A percentile compares a stretch with the other conserved stretches of the same genome.
These are phyloP conservation scores for Pluteus cervinus DNA, from an alignment of 768 basidiomycete species.

Conservation along the genomic window DNA sequence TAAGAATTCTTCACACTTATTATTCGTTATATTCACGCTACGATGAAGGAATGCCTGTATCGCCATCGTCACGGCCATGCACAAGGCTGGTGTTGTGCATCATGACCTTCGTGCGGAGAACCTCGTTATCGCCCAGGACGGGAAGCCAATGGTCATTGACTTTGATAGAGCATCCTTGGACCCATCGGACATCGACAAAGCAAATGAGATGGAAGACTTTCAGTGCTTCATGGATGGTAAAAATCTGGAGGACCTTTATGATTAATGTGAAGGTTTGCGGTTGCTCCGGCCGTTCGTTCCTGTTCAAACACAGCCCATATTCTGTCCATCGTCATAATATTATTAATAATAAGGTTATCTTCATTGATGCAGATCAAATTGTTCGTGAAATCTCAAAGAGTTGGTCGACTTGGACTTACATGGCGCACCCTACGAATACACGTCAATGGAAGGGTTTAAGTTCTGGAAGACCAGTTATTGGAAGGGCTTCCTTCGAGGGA, in stretches of 20 bases:
- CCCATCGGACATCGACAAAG: too few species aligned
- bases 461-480: constrained; percentile 99
- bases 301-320: too few species aligned
- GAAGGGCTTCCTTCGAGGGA: constrained; percentile 79
- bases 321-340: too few species aligned
- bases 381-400: constrained; percentile 93
- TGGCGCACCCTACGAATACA: constrained; percentile 92
- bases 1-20: too few species aligned
- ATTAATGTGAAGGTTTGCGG: too few species aligned
- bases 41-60: background rate
- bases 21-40: too few species aligned
- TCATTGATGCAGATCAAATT: constrained; percentile 97
- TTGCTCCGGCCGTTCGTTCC: too few species aligned
- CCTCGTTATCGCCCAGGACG: background rate
- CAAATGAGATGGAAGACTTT: too few species aligned
- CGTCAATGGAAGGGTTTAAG: constrained; percentile 97
- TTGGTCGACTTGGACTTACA: constrained; percentile 87
- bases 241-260: too few species aligned
- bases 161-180: constrained; percentile 4
- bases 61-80: background rate
- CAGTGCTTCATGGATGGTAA: too few species aligned
- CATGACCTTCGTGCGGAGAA: constrained; percentile 1
- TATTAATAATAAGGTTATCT: constrained; percentile 99
- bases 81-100: background rate
- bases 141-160: constrained; percentile 1